Base-by-base conservation (phyloP, 495 filamentous ascomycete species). In the Letharia columbiana region DNA sequence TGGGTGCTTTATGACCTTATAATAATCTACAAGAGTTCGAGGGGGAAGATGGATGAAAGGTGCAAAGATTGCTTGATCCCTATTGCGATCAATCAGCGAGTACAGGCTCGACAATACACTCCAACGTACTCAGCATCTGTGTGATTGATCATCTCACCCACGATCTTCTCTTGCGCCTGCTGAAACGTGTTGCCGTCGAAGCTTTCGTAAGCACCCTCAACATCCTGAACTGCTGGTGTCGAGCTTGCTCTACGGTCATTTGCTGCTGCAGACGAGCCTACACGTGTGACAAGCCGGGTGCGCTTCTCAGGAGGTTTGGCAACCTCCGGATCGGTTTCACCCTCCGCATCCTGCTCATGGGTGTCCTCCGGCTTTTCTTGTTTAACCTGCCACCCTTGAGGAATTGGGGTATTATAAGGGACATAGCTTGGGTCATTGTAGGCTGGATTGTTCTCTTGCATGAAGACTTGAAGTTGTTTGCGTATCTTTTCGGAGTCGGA, bases 131-230 rank as follows among this genome's bases (percentile, higher is more conserved):
- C 45, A 40, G 58, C 69, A 47, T 67, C 67, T 47, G 64, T 69
- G 65, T 68, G 63, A 59, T 41, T 66, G 28, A 71, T 63, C 63
- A 67, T 68, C 63, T 83, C 80, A 0, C 73, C 72, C 66, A 95
- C 77, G 41, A 95, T 86, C 77, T 89, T 88, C 65, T 92, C 89
- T 72, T 95, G 90, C 1, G 90, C 91, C 66, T 90, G 79, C 69
- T 91, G 89, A 70, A 95, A 89, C 31, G 70, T 86, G 60, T 89
- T 83, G 52, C 85, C 85, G 66, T 84, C 78, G 73, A 85, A 87
- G 15, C 79, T 77, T 58, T 77, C 80, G 64, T 77, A 78, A 62
- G 79, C 75, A 60, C 83, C 83, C 69, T 73, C 74, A 60, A 76
- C 75, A n/a, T 70, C 71, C 45, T 72, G 72, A 47, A 71, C 71